phyloP scores from a whole-genome alignment of 1,284 basidiomycete species.

The Ceratobasidium sp. region DNA sequence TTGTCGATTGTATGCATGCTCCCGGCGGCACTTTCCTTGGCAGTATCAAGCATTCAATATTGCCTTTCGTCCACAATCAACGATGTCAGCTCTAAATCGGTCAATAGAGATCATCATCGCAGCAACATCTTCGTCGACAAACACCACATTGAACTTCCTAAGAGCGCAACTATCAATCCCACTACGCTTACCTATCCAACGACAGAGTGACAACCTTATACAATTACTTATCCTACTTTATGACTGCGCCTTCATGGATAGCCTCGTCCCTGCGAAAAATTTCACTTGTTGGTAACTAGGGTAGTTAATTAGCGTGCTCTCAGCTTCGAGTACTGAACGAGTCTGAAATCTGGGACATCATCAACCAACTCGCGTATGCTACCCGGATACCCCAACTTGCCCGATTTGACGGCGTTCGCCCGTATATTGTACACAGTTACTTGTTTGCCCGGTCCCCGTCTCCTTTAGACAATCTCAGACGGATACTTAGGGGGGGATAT shows the following conservation, averaged over 20 bases:
- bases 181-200: not conserved
- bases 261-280: no score
- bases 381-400: not conserved
- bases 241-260: no score
- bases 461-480: not conserved
- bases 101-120: not conserved
- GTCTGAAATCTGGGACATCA: conserved; percentile 5
- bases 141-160: not conserved
- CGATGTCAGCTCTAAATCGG: not conserved
- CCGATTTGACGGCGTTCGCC: conserved; percentile 3
- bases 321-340: not conserved
- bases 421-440: conserved; percentile 2
- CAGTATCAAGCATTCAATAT: not conserved
- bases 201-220: no score
- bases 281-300: not conserved
- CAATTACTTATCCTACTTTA: no score
- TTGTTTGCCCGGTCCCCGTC: not conserved
- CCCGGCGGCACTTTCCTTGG: not conserved
- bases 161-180: not conserved
- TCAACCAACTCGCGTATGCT: not conserved
- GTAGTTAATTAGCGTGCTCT: not conserved
- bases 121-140: conserved; percentile 5
- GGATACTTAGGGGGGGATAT: not conserved
- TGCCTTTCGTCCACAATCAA: not conserved
- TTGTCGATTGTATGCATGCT: not conserved